phyloP scores from a whole-genome alignment of 768 basidiomycete species.

The Butyriboletus loyo region DNA sequence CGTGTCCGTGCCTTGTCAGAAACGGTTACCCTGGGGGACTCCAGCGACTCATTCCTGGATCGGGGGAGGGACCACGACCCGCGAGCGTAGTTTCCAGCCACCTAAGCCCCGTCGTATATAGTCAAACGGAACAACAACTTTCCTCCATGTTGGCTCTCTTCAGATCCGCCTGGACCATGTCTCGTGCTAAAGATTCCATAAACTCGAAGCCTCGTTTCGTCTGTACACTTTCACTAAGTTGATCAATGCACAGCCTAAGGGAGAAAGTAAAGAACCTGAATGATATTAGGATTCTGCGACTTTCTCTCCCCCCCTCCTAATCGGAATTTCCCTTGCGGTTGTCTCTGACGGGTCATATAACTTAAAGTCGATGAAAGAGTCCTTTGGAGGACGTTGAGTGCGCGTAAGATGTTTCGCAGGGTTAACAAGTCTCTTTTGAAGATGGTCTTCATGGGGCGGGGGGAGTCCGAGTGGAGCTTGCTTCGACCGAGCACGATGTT shows the following conservation, averaged over 20 bases:
- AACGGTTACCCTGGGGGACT: not conserved
- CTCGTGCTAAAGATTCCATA: conserved; percentile 16
- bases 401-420: conserved; percentile 29
- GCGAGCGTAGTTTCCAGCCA: no score
- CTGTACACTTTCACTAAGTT: no score
- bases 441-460: conserved; percentile 18
- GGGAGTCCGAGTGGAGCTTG: conserved; percentile 22
- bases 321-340: conserved; percentile 24
- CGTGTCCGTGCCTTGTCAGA: not conserved
- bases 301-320: conserved; percentile 41
- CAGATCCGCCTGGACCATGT: no score
- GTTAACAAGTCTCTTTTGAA: conserved; percentile 15
- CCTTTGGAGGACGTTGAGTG: conserved; percentile 29
- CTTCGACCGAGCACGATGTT: conserved; percentile 35
- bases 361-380: conserved; percentile 38
- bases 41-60: not conserved
- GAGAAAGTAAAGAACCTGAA: no score
- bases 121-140: no score
- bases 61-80: no score
- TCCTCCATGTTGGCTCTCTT: no score
- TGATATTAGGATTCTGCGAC: conserved; percentile 39
- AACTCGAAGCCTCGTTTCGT: conserved; percentile 19
- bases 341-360: conserved; percentile 28
- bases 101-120: no score
- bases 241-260: no score